Conservation (phyloP, 306 rosid species). For the Cyamopsis tetragonoloba region DNA sequence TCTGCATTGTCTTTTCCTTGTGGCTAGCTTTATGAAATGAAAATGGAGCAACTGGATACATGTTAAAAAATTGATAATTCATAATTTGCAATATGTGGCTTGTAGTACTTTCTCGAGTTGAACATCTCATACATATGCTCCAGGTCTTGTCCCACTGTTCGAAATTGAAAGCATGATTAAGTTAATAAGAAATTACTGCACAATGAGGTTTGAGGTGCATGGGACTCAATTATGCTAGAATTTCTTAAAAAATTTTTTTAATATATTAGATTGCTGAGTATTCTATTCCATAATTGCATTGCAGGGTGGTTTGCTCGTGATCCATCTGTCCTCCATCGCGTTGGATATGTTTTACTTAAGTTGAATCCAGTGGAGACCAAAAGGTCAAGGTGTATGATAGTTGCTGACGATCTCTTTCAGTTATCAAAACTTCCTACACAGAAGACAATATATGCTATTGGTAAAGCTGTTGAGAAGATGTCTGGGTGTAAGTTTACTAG, state of each 20-base stretch:
- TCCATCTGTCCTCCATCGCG: slow-evolving; percentile 63
- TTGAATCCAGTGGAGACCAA: slow-evolving; percentile 49
- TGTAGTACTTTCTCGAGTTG: not conserved
- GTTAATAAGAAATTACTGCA: slow-evolving; percentile 5
- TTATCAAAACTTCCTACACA: slow-evolving; percentile 59
- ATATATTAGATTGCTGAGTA: not conserved
- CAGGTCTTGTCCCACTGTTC: not conserved
- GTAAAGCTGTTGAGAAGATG: slow-evolving; percentile 56
- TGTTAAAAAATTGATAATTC: not conserved
- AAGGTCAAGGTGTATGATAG: slow-evolving; percentile 54
- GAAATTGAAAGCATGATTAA: not conserved
- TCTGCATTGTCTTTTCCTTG: too few relatives aligned
- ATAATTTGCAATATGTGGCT: not conserved
- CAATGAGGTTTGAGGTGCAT: too few relatives aligned
- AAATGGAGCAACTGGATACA: not conserved
- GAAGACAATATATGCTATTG: slow-evolving; percentile 48
- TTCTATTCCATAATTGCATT: slow-evolving; percentile 20
- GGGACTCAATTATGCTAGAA: not conserved
- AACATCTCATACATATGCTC: slow-evolving; percentile 7
- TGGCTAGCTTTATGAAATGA: not conserved
- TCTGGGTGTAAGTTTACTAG: slow-evolving; percentile 71
- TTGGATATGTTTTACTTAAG: slow-evolving; percentile 72
- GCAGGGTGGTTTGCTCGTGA: slow-evolving; percentile 79
- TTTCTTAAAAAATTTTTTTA: not conserved
- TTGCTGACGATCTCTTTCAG: slow-evolving; percentile 85